Evolutionary conservation across 805 yeast genomes (phyloP), one percentile per base, ranked within the genome.

Genomic region (Monosporozyma solicola): DNA sequence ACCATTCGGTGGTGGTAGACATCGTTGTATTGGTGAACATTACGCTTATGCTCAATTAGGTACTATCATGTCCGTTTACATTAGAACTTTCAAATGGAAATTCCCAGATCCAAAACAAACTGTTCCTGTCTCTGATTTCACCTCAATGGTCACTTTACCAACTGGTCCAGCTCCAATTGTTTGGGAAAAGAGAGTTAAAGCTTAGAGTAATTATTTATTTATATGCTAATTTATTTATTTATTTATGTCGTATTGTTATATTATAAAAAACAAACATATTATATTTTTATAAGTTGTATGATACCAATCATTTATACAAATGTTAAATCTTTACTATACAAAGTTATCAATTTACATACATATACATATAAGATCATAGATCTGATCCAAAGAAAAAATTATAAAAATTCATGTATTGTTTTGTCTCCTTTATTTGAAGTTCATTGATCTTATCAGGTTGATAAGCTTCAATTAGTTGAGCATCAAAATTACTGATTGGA

Each of bases 1-100:
- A 68, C 99, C 99, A 53, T 94, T 94, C 65, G 99, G 99, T 62
- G 99, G 98, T 71, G 99, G 99, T 61, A 87, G 99, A 79, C 99
- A 94, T 72, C 86, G 99, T 75, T 94, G 99, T 74, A 92, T 94
- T 65, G 99, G 99, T 68, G 99, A 94, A 73, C 98, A 92, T 69
- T 94, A 94, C 74, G 99, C 99, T 27, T 88, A 84, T 70, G 83
- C 85, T 60, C 99, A 94, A 76, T 79, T 94, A 59, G 96, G 96
- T 49, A 83, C 94, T 49, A 76, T 94, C 55, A 74, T 94, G 65
- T 72, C 87, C 41, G 80, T 89, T 16, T 87, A 76, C 67, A 78
- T 92, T 35, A 85, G 84, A 70, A 82, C 85, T 56, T 72, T 87
- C 67, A 84, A 79, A 68, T 91, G 96, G 96, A 76, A 77, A 41